Percentiles rank a stretch among this genome's conserved stretches.
phyloP scores from a whole-genome alignment of 768 basidiomycete species.

The Tylopilus sp. region DNA sequence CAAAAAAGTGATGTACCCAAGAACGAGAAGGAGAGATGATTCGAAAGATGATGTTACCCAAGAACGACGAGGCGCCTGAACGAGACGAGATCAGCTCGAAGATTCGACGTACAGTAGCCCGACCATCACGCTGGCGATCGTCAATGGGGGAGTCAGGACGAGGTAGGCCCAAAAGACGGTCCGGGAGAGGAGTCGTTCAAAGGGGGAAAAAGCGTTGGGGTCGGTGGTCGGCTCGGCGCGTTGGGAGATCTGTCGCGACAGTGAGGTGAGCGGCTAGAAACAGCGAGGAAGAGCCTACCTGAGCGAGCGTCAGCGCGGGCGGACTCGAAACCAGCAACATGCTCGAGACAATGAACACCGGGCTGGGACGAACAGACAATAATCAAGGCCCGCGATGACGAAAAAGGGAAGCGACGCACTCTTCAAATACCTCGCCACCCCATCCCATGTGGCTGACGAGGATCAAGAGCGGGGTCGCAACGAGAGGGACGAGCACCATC shows the following conservation, averaged over 20 bases:
- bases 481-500: slow-evolving; percentile 81
- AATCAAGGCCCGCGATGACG: no score
- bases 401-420: slow-evolving; percentile 49
- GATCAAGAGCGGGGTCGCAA: slow-evolving; percentile 76
- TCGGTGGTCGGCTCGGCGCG: not conserved
- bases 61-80: no score
- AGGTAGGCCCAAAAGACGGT: slow-evolving; percentile 96
- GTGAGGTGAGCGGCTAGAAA: slow-evolving; percentile 24
- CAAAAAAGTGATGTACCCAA: no score
- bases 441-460: slow-evolving; percentile 50
- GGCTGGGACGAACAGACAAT: no score
- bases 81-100: no score
- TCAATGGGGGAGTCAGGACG: slow-evolving; percentile 82
- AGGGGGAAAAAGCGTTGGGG: slow-evolving; percentile 31
- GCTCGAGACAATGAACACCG: slow-evolving; percentile 83
- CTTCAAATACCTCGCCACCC: slow-evolving; percentile 53
- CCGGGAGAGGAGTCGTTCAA: slow-evolving; percentile 85
- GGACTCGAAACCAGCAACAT: slow-evolving; percentile 81
- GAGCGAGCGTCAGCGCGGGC: slow-evolving; percentile 71
- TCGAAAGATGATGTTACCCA: no score
- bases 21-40: no score
- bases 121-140: slow-evolving; percentile 70
- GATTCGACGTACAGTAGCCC: slow-evolving; percentile 60
- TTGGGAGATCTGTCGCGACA: slow-evolving; percentile 21
- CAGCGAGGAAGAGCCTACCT: slow-evolving; percentile 29